Base-by-base conservation (phyloP, 2,329 filamentous ascomycete genomes). In the Epichloe bromicola region DNA sequence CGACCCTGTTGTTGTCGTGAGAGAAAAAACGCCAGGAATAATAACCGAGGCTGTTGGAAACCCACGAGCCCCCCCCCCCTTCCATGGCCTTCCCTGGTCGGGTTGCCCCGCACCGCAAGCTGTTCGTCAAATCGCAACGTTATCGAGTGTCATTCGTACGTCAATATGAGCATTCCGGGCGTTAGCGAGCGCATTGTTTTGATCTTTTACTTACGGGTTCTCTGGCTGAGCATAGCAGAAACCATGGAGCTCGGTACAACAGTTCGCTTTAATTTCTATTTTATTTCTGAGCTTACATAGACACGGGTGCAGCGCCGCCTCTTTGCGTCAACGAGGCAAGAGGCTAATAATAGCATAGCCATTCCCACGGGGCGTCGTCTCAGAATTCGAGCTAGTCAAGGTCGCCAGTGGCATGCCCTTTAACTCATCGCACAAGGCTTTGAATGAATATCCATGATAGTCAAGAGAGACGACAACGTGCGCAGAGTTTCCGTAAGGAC, bases 291-390 rank as follows among this genome's bases (percentile, higher is more conserved):
- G 40, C 40, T 40, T n/a, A n/a, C n/a, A n/a, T n/a, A 5, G 19
- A 23, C 39, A 19, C 34, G 47, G 47, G 26, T 49, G 20, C 33
- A 10, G 17, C 19, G 47, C 36, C n/a, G 17, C 39, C 7, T 42
- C 5, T 14, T 12, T 33, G 20, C 14, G 45, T 46, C 33, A 42
- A 49, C 42, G 33, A 45, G 40, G 48, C 48, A 5, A 38, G 15
- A n/a, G 12, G 36, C 36, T 38, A 19, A 19, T 19, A 19, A 19
- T 19, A 38, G 36, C 15, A 14, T 44, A 45, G 33, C 10, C n/a
- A 26, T 45, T 20, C 11, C 33, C 48, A 33, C 48, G 48, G 44
- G 48, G 17, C 19, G 48, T 50, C 48, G 48, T 45, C 48, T 40
- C 42, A 40, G 41, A 50, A 45, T 30, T 23, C 26, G 26, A 46